Conservation (phyloP, 169 alveolate genomes). For the Plasmodium yoelii region DNA sequence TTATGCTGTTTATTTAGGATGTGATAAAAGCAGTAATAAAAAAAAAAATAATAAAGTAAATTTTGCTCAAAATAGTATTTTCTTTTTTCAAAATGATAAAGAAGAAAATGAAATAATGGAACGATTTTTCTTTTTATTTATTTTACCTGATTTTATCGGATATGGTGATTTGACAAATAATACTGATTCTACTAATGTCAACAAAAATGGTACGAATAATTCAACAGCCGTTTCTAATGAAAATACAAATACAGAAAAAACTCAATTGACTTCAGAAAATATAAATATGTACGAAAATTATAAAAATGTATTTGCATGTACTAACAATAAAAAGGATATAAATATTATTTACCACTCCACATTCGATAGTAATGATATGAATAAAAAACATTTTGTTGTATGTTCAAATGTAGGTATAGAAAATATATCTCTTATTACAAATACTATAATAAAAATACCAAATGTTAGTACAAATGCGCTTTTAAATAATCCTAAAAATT, state of each 20-base stretch:
- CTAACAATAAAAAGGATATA: conserved; percentile 12
- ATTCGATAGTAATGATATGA: conserved; percentile 37
- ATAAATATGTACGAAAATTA: conserved; percentile 70
- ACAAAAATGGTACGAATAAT: conserved; percentile 30
- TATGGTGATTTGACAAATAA: conserved; percentile 22
- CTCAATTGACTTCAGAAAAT: conserved; percentile 1
- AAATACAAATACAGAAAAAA: neutral
- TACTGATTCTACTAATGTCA: neutral
- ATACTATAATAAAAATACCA: conserved; percentile 75
- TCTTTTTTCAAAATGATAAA: conserved; percentile 34
- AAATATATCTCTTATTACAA: conserved; percentile 80
- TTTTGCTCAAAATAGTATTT: conserved; percentile 60
- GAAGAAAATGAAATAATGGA: conserved; percentile 28
- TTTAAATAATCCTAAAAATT: conserved; percentile 57
- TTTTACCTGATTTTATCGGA: conserved; percentile 59
- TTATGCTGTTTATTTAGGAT: conserved; percentile 68
- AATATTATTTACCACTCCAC: conserved; percentile 36
- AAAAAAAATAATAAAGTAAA: conserved; percentile 47
- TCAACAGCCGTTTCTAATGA: conserved; percentile 21
- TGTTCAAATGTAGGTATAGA: conserved; percentile 74
- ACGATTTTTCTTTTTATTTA: conserved; percentile 49
- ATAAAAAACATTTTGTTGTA: conserved; percentile 73
- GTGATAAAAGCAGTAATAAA: conserved; percentile 54
- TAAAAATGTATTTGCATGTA: conserved; percentile 67
- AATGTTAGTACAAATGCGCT: conserved; percentile 56